phyloP scores from a whole-genome alignment of 2,329 filamentous ascomycete genomes.

The Scedosporium aurantiacum region DNA sequence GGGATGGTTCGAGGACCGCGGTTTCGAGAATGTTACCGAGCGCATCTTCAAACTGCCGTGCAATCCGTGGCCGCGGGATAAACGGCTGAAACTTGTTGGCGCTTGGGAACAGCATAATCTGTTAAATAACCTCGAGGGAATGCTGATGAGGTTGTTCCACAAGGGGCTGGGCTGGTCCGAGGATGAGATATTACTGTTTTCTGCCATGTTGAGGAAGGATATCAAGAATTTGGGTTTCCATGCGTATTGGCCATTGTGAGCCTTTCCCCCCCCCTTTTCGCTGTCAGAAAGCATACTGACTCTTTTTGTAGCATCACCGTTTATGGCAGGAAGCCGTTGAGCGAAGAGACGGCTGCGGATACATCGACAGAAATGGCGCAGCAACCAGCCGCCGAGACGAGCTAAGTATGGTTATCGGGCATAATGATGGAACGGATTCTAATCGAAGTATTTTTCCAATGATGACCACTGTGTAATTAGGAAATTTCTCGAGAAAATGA shows the following conservation, averaged over 20 bases:
- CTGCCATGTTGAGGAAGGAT: slow-evolving; percentile 21
- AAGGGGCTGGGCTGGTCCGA: slow-evolving; percentile 23
- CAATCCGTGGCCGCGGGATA: slow-evolving; percentile 34
- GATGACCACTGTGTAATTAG: too few species aligned
- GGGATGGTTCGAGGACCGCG: slow-evolving; percentile 14
- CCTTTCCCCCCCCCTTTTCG: not conserved
- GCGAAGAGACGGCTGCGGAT: too few species aligned
- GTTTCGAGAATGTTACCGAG: slow-evolving; percentile 16
- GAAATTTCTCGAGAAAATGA: too few species aligned
- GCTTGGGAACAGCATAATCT: slow-evolving; percentile 26
- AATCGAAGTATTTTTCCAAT: too few species aligned
- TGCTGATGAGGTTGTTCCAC: slow-evolving; percentile 28
- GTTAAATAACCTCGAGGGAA: slow-evolving; percentile 21
- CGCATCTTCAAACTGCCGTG: slow-evolving; percentile 22
- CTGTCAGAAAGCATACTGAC: too few species aligned
- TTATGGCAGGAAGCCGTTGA: too few species aligned
- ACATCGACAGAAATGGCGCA: too few species aligned
- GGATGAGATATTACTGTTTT: slow-evolving; percentile 22
- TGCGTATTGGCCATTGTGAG: slow-evolving; percentile 27
- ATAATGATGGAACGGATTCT: too few species aligned
- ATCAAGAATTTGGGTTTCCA: slow-evolving; percentile 24
- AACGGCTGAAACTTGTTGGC: slow-evolving; percentile 33
- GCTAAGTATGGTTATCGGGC: too few species aligned
- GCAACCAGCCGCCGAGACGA: too few species aligned
- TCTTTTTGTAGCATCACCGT: too few species aligned